Base-by-base conservation (phyloP, 768 basidiomycete genomes). In the Phanerochaete carnosa region DNA sequence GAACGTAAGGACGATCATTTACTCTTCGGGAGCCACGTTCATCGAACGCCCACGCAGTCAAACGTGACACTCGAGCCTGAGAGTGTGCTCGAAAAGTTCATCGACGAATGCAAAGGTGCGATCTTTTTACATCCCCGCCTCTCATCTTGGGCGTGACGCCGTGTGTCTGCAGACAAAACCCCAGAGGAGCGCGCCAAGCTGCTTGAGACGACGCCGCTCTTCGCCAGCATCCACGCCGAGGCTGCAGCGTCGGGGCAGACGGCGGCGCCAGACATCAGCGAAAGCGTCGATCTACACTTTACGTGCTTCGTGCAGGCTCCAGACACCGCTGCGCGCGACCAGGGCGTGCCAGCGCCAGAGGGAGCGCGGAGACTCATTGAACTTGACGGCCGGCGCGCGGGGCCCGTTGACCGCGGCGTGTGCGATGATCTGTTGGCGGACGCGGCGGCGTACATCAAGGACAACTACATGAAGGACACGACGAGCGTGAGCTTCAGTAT, bases 221-320 rank as follows among this genome's bases (percentile, higher is more conserved):
- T 98, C 65, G 84, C 84, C 4, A 73, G 82, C 61, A 92, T 94
- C 60, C 95, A 97, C 64, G 80, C 82, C 0, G 81, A 86, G 39
- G 83, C 85, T 1, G 90, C 92, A 0, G 74, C 78, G 0, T 70
- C 82, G 0, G 93, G 92, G 8, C 93, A 96, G 74, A 84, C 84
- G 4, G 75, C 77, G 1, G 79, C 87, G 0, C 87, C 90, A 2
- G 72, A 75, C 1, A 49, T 56, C 8, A 79, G 90, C 65, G 76
- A 87, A 9, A 78, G 92, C 39, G 90, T 89, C 0, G 80, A 91
- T 66, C 77, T 93, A 8, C 95, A 97, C 73, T 98, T 95, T 64
- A 91, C 90, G 1, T 87, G 88, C 66, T 98, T 97, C 66, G 84
- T 97, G 33, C 79, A 81, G 60, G 90, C 90, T 0, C 84, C 86